Evolutionary conservation across 1,139 yeast genomes (phyloP).

Genomic region (Yamadazyma dendronema): DNA sequence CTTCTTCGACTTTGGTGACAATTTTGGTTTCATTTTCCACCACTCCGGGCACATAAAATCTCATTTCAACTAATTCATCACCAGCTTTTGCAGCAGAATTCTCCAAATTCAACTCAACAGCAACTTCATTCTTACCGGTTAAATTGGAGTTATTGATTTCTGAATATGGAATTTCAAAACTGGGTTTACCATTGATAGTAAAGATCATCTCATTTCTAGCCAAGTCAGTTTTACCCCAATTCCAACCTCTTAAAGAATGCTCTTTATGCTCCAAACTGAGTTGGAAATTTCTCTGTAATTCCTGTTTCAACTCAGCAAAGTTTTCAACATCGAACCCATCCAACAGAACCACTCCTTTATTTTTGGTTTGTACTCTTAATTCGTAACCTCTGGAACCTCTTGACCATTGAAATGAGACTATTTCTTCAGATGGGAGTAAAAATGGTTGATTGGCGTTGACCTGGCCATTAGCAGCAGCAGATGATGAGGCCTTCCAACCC

Average conservation of each 20-base stretch:
- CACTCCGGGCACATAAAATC: conserved; percentile 88
- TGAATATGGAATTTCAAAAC: conserved; percentile 84
- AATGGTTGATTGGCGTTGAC: conserved; percentile 68
- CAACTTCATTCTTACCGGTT: conserved; percentile 91
- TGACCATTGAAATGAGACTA: conserved; percentile 83
- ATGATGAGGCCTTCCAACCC: conserved; percentile 83
- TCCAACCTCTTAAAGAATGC: conserved; percentile 97
- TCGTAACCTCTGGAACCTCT: conserved; percentile 93
- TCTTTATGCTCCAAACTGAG: conserved; percentile 77
- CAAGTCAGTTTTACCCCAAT: conserved; percentile 94
- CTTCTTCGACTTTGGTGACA: conserved; percentile 28
- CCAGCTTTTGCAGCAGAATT: conserved; percentile 64
- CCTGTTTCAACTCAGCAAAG: conserved; percentile 75
- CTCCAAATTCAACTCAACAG: conserved; percentile 76
- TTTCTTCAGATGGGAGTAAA: conserved; percentile 79
- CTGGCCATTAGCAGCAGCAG: conserved; percentile 23
- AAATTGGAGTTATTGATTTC: conserved; percentile 84
- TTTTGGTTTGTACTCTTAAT: conserved; percentile 82
- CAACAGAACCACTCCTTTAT: conserved; percentile 78
- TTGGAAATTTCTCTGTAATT: conserved; percentile 73
- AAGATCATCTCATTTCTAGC: conserved; percentile 90
- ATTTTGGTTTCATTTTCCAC: conserved; percentile 48
- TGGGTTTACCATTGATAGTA: conserved; percentile 83
- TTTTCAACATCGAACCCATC: conserved; percentile 92
- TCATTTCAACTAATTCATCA: conserved; percentile 92